Base-by-base conservation (phyloP, 2,329 filamentous ascomycete species). In the Nigrospora osmanthi region DNA sequence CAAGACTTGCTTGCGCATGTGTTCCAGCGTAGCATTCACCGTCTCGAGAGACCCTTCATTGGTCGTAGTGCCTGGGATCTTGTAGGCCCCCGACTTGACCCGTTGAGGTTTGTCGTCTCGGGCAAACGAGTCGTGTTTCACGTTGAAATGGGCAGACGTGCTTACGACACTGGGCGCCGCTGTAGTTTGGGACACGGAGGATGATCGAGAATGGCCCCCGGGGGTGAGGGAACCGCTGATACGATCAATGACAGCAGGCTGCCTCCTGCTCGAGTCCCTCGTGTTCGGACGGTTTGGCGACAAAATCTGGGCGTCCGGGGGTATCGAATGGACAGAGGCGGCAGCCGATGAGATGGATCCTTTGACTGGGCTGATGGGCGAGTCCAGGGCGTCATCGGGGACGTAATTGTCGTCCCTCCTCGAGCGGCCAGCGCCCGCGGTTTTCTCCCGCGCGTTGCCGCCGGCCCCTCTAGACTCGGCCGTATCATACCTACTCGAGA, bases 1-100 rank as follows among this genome's bases (percentile, higher is more conserved):
- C 38, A 97, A 69, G 9, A 98, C 83, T 58, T 91, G 89, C 56
- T 88, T 87, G 50, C 85, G 81, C 72, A 95, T 85, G 54, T 86
- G 83, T 41, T 80, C 80, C 7, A 85, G 67, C 44, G 78, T 75
- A 10, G 78, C 75, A 54, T 71, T 82, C 47, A 83, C 78, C 40
- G 72, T 69, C 47, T 80, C 79, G 2, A 76, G 73, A 6, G 73
- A 75, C 3, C 75, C 75, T 53, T 80, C 77, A 45, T 73, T 75
- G 11, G 67, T 66, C 13, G 72, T 75, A 2, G 77, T 81, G 1
- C 76, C 78, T 0, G 78, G 75, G 41, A 81, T 80, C 40, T 72
- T 65, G 52, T 71, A 62, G 44, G 67, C 59, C 16, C 73, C 68
- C 1, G 72, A 70, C 41, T 65, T 63, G 55, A 70, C 63, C 42